A percentile compares a stretch with the other conserved stretches of the same genome.
These are phyloP conservation scores for Neurospora sp. DNA, from an alignment of 495 filamentous ascomycete species.

Conservation along the genomic window DNA sequence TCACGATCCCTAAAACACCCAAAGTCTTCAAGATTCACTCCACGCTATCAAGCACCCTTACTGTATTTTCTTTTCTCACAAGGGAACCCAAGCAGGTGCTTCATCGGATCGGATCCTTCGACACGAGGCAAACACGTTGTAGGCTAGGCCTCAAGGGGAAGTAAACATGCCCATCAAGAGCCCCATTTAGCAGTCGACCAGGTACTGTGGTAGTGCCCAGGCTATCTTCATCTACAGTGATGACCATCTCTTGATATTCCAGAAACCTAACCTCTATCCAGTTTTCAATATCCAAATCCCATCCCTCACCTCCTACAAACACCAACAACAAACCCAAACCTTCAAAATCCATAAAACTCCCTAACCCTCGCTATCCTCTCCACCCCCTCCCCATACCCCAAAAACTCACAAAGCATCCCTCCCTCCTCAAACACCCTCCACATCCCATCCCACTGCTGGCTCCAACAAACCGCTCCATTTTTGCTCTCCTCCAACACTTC, in stretches of 20 bases:
- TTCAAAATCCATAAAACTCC: background rate
- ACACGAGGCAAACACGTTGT: background rate
- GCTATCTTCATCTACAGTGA: background rate
- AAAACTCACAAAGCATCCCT: conserved; percentile 1
- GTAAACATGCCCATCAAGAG: background rate
- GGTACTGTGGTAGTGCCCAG: background rate
- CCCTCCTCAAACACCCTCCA: background rate
- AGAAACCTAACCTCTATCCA: background rate
- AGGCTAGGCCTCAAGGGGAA: background rate
- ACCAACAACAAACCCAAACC: background rate
- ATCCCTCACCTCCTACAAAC: background rate
- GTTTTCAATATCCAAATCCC: background rate
- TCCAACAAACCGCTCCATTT: background rate
- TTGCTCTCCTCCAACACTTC: background rate
- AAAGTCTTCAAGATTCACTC: no score
- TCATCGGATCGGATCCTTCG: background rate
- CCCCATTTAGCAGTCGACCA: background rate
- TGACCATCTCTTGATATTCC: background rate
- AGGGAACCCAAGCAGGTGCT: background rate
- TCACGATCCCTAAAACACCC: no score
- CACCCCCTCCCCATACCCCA: conserved; percentile 1
- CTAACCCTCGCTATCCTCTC: background rate
- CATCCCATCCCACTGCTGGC: background rate
- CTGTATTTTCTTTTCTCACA: background rate
- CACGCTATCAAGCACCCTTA: no score